Percentiles rank a stretch among this genome's conserved stretches.
Conservation (phyloP, 257 asterid species). For the Gardenia jasminoides region DNA sequence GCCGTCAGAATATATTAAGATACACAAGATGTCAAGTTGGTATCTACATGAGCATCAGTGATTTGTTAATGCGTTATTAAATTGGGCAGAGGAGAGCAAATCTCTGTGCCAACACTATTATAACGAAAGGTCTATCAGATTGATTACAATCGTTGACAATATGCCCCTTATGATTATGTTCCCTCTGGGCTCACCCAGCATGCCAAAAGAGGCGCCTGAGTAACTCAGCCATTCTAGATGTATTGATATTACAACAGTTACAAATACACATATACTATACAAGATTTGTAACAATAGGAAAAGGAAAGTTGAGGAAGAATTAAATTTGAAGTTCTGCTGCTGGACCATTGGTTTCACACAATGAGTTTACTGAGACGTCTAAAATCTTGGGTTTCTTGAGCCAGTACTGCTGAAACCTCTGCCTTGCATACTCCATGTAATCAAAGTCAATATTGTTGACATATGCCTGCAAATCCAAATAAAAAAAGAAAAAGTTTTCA, state of each 20-base stretch:
- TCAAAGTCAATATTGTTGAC: constrained; percentile 81
- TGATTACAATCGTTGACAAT: background rate
- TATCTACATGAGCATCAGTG: background rate
- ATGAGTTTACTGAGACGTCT: constrained; percentile 4
- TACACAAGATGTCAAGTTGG: background rate
- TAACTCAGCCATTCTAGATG: background rate
- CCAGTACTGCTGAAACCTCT: constrained; percentile 83
- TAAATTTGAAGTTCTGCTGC: constrained; percentile 16
- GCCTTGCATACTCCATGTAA: constrained; percentile 81
- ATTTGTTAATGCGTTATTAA: background rate
- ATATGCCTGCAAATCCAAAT: constrained; percentile 45
- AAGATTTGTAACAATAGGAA: constrained; percentile 5
- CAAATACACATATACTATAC: background rate
- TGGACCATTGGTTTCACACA: constrained; percentile 4
- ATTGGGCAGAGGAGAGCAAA: background rate
- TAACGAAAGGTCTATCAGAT: background rate
- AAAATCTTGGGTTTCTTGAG: constrained; percentile 45
- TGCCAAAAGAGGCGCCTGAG: background rate
- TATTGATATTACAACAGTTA: constrained; percentile 6
- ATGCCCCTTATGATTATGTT: background rate
- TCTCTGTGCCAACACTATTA: too few relatives aligned
- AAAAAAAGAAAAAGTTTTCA: constrained; percentile 1
- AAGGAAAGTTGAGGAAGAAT: background rate
- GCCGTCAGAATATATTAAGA: too few relatives aligned
- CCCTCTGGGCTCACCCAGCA: background rate